Base-by-base conservation (phyloP, 352 stramenopile genomes). In the Phytophthora brassicae region DNA sequence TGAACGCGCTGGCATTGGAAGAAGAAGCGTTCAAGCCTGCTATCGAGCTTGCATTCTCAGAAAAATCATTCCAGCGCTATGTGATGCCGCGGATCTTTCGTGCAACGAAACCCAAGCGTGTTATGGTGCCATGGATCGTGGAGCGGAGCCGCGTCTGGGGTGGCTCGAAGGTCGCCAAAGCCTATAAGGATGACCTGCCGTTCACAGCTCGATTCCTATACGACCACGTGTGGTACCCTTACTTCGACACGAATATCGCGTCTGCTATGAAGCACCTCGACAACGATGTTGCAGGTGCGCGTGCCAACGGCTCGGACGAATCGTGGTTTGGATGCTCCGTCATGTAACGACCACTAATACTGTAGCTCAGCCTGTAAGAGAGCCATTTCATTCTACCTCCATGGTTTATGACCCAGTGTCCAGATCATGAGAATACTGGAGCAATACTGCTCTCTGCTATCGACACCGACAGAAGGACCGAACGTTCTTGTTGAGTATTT, bases 111-210 rank as follows among this genome's bases (percentile, higher is more conserved):
- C 82, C 85, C 6, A 90, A 90, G 66, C 68, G 70, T 11, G 68
- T 92, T 6, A 81, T 92, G 46, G 77, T 94, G 11, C 83, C 84
- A 7, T 94, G 85, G 85, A 92, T 94, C 23, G 81, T 92, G 17
- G 85, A 94, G 49, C 77, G 83, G 14, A 85, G 72, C 56, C 80
- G 82, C 24, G 61, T 91, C 6, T 92, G 83, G 85, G 83, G 85
- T 36, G 81, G 77, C 42, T 64, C 62, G 29, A 76, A 86, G 29
- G 72, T 81, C 11, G 79, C 80, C 36, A 74, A 80, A 44, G 75
- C 74, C 31, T 88, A 87, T 62, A 84, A 79, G 56, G 81, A 88
- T 46, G 81, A 93, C 35, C 71, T 93, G 14, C 75, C 84, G 38
- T 90, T 93, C 49, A 86, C 79, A 0, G 78, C 79, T 8, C 74